Evolutionary conservation across 148 eudicot species (phyloP).

Genomic region (Rheum nobile): DNA sequence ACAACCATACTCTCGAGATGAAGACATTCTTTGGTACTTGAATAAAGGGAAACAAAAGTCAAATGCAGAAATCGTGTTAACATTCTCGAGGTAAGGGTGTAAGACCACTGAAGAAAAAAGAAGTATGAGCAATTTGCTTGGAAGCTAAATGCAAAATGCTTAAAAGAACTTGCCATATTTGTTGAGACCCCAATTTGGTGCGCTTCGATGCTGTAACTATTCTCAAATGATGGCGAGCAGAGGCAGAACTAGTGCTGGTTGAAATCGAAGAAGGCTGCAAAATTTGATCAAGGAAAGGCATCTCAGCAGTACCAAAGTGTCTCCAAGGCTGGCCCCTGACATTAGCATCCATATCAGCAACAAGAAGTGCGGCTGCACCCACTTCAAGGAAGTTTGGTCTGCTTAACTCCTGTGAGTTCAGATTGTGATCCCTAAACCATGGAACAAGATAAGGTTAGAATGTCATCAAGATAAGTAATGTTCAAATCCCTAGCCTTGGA

Average conservation of each 20-base stretch:
- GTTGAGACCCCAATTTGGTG: slow-evolving; percentile 57
- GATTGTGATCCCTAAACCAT: slow-evolving; percentile 47
- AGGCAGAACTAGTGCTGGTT: slow-evolving; percentile 57
- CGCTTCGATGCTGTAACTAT: slow-evolving; percentile 89
- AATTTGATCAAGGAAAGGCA: slow-evolving; percentile 94
- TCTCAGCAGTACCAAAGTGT: slow-evolving; percentile 73
- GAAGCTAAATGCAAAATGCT: background rate
- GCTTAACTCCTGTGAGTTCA: slow-evolving; percentile 44
- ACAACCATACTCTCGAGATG: background rate
- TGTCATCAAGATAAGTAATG: background rate
- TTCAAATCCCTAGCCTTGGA: background rate
- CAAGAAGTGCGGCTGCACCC: slow-evolving; percentile 93
- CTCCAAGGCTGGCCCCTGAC: slow-evolving; percentile 71
- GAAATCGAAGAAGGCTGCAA: slow-evolving; percentile 89
- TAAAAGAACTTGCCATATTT: slow-evolving; percentile 62
- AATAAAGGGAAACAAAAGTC: background rate
- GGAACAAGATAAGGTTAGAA: slow-evolving; percentile 11
- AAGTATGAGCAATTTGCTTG: background rate
- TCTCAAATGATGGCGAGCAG: slow-evolving; percentile 87
- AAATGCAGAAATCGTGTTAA: background rate
- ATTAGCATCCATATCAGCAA: slow-evolving; percentile 78
- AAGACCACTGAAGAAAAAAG: background rate
- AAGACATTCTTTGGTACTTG: background rate
- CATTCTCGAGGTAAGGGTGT: background rate
- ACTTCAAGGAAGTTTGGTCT: slow-evolving; percentile 79